These are phyloP conservation scores for Yamadazyma tumulicola DNA, from an alignment of 805 yeast genomes.

Conservation along the genomic window DNA sequence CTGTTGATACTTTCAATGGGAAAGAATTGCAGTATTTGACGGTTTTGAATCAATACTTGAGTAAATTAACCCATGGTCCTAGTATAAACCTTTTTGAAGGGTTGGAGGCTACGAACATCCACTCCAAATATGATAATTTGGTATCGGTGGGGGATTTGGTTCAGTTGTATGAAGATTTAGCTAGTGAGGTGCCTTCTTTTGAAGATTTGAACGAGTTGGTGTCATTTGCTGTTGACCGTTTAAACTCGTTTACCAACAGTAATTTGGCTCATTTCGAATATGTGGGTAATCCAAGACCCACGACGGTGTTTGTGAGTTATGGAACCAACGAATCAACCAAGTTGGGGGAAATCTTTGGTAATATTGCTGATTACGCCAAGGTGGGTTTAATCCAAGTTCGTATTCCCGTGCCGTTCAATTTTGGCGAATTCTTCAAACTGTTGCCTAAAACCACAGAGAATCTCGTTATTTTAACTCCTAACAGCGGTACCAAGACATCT, in stretches of 20 bases:
- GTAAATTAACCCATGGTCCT: conserved; percentile 48
- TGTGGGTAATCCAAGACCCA: conserved; percentile 58
- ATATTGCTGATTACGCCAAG: conserved; percentile 28
- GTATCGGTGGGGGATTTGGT: conserved; percentile 42
- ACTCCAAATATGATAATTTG: conserved; percentile 43
- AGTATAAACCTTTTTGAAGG: conserved; percentile 81
- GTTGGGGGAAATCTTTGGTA: conserved; percentile 43
- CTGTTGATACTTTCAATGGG: conserved; percentile 46
- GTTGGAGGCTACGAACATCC: conserved; percentile 53
- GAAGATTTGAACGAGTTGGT: conserved; percentile 32
- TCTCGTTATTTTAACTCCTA: conserved; percentile 53
- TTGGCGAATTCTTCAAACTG: conserved; percentile 51
- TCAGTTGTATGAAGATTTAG: conserved; percentile 34
- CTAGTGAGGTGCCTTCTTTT: conserved; percentile 10
- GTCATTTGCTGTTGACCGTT: conserved; percentile 42
- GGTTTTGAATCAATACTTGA: conserved; percentile 59
- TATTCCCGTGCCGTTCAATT: conserved; percentile 77
- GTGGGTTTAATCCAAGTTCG: conserved; percentile 70
- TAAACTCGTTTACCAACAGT: conserved; percentile 56
- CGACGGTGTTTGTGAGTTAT: conserved; percentile 75
- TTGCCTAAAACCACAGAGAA: conserved; percentile 58
- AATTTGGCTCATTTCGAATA: conserved; percentile 64
- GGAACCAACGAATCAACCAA: conserved; percentile 67
- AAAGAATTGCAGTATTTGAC: conserved; percentile 66
- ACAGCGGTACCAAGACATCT: conserved; percentile 30